Evolutionary conservation across 75 land plant genomes (phyloP).

Genomic region (Adiantum capillusveneris): DNA sequence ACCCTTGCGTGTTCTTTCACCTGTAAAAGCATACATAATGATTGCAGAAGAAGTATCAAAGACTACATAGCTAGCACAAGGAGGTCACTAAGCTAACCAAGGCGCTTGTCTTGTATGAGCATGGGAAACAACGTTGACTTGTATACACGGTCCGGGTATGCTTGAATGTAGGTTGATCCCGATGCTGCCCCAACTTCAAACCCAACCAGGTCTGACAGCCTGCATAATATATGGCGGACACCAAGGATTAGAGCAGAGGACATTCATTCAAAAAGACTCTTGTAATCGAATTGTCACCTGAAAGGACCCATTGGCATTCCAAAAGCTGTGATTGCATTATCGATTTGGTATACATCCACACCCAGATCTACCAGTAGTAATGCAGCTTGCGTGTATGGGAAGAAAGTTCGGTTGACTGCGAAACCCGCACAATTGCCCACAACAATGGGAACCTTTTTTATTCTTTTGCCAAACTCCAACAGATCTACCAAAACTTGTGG

Average conservation of each 20-base stretch:
- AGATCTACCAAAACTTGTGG: conserved; percentile 85
- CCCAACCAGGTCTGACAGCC: conserved; percentile 82
- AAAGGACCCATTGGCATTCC: conserved; percentile 99
- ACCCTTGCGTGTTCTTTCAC: conserved; percentile 36
- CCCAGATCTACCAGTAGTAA: conserved; percentile 62
- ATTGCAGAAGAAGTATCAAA: conserved; percentile 33
- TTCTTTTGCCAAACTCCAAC: conserved; percentile 69
- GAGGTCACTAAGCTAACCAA: conserved; percentile 22
- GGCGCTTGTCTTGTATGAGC: conserved; percentile 53
- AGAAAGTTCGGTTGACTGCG: conserved; percentile 90
- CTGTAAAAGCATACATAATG: conserved; percentile 13
- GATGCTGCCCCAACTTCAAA: conserved; percentile 68
- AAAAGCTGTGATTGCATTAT: conserved; percentile 61
- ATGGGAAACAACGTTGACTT: conserved; percentile 40
- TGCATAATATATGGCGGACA: too few species aligned
- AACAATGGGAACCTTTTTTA: conserved; percentile 93
- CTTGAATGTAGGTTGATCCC: conserved; percentile 33
- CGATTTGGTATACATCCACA: conserved; percentile 85
- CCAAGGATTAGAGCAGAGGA: neutral
- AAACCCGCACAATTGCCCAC: conserved; percentile 95
- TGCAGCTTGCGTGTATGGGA: conserved; percentile 84
- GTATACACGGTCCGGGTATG: conserved; percentile 62
- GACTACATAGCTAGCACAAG: conserved; percentile 49
- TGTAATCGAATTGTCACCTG: conserved; percentile 38
- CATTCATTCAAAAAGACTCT: neutral